Conservation (phyloP, 257 asterid species). For the Nicotiana tomentosiformis region DNA sequence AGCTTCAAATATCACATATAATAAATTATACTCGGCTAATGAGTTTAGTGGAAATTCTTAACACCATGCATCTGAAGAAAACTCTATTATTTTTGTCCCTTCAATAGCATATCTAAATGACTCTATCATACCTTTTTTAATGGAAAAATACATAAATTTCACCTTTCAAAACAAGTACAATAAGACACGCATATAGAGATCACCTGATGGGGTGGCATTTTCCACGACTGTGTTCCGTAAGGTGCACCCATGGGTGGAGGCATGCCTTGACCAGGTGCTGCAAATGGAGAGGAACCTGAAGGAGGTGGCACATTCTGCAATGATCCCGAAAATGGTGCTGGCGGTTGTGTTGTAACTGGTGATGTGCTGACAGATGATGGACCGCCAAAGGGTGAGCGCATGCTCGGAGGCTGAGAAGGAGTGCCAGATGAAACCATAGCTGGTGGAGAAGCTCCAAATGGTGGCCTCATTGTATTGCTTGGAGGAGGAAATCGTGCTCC, state of each 20-base stretch:
- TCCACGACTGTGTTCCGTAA: slow-evolving; percentile 75
- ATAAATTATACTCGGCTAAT: background rate
- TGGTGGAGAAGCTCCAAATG: slow-evolving; percentile 57
- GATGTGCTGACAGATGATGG: slow-evolving; percentile 42
- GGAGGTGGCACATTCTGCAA: slow-evolving; percentile 55
- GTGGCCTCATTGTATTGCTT: slow-evolving; percentile 53
- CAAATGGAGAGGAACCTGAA: slow-evolving; percentile 62
- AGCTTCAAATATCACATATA: background rate
- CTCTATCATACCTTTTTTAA: background rate
- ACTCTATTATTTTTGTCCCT: background rate
- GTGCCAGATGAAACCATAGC: slow-evolving; percentile 36
- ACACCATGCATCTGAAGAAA: background rate
- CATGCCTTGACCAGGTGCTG: slow-evolving; percentile 48
- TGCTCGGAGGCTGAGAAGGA: slow-evolving; percentile 48
- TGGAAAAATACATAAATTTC: background rate
- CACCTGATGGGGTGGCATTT: slow-evolving; percentile 77
- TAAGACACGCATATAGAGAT: slow-evolving; percentile 9
- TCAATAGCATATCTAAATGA: background rate
- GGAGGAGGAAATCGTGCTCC: slow-evolving; percentile 66
- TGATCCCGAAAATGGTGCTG: slow-evolving; percentile 54
- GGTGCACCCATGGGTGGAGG: slow-evolving; percentile 62
- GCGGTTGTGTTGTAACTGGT: slow-evolving; percentile 56
- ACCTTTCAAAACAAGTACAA: slow-evolving; percentile 5
- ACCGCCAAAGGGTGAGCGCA: slow-evolving; percentile 71
- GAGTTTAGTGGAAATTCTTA: background rate